Conservation (phyloP, 306 rosid genomes). For the Rosa lucieae region DNA sequence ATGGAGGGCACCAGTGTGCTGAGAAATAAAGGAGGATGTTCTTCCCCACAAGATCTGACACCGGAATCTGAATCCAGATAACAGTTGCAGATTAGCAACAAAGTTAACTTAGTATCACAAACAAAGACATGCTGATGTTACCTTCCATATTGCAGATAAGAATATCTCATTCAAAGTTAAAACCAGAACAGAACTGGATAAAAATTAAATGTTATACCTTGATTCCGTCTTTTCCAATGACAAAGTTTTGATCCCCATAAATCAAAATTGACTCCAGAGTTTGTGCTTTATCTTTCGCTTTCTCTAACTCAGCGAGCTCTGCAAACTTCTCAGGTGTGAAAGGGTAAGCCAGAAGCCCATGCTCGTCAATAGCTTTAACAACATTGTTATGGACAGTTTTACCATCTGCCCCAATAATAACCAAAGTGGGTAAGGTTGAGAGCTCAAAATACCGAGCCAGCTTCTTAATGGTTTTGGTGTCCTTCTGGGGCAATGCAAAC, state of each 20-base stretch:
- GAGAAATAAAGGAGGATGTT: conserved; percentile 78
- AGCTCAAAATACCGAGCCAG: conserved; percentile 52
- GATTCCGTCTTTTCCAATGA: conserved; percentile 39
- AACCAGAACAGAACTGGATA: neutral
- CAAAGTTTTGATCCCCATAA: conserved; percentile 46
- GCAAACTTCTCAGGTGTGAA: conserved; percentile 64
- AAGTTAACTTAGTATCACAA: neutral
- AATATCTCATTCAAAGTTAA: neutral
- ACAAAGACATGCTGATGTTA: neutral
- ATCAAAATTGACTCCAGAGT: conserved; percentile 66
- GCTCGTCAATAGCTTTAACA: conserved; percentile 52
- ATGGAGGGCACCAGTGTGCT: conserved; percentile 84
- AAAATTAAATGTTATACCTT: conserved; percentile 37
- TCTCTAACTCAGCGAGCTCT: conserved; percentile 51
- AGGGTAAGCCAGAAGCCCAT: conserved; percentile 64
- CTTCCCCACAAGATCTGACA: conserved; percentile 67
- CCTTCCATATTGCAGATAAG: neutral
- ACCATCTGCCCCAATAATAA: conserved; percentile 14
- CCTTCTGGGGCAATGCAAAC: conserved; percentile 62
- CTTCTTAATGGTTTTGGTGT: conserved; percentile 38
- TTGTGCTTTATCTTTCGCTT: conserved; percentile 60
- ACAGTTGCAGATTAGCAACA: neutral
- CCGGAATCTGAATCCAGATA: conserved; percentile 48
- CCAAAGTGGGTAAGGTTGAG: conserved; percentile 53
- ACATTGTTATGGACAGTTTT: conserved; percentile 54